Percentiles rank a stretch among this genome's conserved stretches.
phyloP scores from a whole-genome alignment of 768 basidiomycete genomes.

The Coprinopsis marcescibilis region DNA sequence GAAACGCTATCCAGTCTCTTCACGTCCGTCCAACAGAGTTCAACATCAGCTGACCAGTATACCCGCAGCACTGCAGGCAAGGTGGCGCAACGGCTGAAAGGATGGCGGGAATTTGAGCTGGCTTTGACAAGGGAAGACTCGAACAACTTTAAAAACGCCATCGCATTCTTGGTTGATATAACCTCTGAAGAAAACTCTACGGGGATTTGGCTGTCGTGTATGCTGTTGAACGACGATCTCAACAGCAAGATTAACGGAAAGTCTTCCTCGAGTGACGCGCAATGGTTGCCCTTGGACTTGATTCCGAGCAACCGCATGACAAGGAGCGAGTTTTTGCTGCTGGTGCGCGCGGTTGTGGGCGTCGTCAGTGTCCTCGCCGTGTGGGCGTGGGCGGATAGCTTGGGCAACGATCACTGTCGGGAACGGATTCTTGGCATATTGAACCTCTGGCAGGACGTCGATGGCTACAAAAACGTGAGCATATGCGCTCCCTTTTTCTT shows the following conservation, averaged over 20 bases:
- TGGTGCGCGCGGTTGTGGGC: conserved; percentile 64
- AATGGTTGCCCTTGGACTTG: neutral
- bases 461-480: conserved; percentile 69
- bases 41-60: conserved; percentile 32
- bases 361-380: conserved; percentile 62
- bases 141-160: conserved; percentile 45
- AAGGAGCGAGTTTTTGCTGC: conserved; percentile 56
- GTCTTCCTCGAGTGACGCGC: neutral
- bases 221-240: conserved; percentile 55
- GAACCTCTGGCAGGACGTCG: conserved; percentile 57
- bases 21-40: conserved; percentile 29
- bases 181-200: conserved; percentile 60
- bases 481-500: neutral
- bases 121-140: conserved; percentile 49
- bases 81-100: conserved; percentile 43
- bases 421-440: conserved; percentile 60
- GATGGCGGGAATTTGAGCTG: conserved; percentile 60
- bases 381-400: conserved; percentile 76
- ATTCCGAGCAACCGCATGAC: conserved; percentile 17
- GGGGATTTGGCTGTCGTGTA: conserved; percentile 68
- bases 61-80: conserved; percentile 41
- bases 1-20: conserved; percentile 41
- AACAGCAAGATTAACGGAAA: neutral
- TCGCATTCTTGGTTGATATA: conserved; percentile 52
- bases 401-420: conserved; percentile 57